Evolutionary conservation across 169 alveolate genomes (phyloP).

Genomic region (Perkinsus olseni): DNA sequence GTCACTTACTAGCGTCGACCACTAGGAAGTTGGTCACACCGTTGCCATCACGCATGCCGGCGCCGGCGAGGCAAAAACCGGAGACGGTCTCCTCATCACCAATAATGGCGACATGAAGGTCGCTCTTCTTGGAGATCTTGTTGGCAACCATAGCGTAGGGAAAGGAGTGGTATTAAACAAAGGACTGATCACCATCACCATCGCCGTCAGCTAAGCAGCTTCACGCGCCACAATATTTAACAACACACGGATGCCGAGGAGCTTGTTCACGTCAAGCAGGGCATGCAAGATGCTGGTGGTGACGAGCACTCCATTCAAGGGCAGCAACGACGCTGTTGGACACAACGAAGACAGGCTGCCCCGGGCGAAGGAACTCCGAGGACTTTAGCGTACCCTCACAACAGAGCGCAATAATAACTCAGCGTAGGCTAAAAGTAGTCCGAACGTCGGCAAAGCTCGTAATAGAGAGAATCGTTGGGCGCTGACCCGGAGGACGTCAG

Average conservation of each 20-base stretch:
- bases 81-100: conserved; percentile 68
- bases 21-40: conserved; percentile 59
- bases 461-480: too few relatives aligned
- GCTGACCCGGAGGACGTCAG: too few relatives aligned
- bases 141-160: background rate
- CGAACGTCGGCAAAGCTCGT: too few relatives aligned
- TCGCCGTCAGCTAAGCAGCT: background rate
- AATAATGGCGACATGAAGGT: conserved; percentile 26
- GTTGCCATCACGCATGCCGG: conserved; percentile 66
- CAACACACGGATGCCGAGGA: too few relatives aligned
- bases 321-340: background rate
- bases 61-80: conserved; percentile 75
- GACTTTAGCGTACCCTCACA: too few relatives aligned
- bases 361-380: background rate
- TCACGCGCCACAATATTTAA: too few relatives aligned
- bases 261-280: too few relatives aligned
- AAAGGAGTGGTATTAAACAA: background rate
- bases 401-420: too few relatives aligned
- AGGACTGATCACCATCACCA: background rate
- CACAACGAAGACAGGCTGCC: background rate
- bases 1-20: conserved; percentile 40
- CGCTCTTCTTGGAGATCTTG: background rate
- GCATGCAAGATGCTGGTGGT: background rate
- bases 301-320: background rate
- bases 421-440: too few relatives aligned